Conservation (phyloP, 768 basidiomycete genomes). For the Suillus placidus region DNA sequence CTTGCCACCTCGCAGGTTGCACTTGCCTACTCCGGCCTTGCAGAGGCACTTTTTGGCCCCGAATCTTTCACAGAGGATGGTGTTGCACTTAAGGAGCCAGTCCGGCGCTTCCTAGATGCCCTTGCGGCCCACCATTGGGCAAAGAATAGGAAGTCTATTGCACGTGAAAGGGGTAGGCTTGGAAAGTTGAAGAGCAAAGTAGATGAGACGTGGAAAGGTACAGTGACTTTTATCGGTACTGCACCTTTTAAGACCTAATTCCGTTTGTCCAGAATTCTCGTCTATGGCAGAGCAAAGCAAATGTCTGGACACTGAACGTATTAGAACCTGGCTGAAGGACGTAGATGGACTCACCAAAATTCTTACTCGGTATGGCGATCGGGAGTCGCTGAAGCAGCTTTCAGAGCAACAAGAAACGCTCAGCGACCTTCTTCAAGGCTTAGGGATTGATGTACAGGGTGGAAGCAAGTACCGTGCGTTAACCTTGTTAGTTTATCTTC, state of each 20-base stretch:
- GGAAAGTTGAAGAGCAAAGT: not conserved
- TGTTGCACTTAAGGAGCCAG: not conserved
- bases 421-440: not conserved
- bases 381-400: not conserved
- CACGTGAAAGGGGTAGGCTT: not conserved
- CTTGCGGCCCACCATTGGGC: not conserved
- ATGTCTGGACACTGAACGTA: not conserved
- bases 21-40: not conserved
- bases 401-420: not conserved
- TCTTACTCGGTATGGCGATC: not conserved
- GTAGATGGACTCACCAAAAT: not conserved
- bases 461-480: not conserved
- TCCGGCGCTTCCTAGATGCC: not conserved
- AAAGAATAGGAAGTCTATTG: not conserved
- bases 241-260: not conserved
- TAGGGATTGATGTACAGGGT: not conserved
- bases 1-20: not conserved
- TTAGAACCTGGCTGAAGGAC: not conserved
- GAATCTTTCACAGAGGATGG: not conserved
- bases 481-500: not conserved
- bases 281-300: not conserved
- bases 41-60: not conserved
- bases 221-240: not conserved
- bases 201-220: not conserved
- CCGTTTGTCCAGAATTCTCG: not conserved